These are phyloP conservation scores for Pseudogymnoascus sp. DNA, from an alignment of 2,329 filamentous ascomycete genomes.

Conservation along the genomic window DNA sequence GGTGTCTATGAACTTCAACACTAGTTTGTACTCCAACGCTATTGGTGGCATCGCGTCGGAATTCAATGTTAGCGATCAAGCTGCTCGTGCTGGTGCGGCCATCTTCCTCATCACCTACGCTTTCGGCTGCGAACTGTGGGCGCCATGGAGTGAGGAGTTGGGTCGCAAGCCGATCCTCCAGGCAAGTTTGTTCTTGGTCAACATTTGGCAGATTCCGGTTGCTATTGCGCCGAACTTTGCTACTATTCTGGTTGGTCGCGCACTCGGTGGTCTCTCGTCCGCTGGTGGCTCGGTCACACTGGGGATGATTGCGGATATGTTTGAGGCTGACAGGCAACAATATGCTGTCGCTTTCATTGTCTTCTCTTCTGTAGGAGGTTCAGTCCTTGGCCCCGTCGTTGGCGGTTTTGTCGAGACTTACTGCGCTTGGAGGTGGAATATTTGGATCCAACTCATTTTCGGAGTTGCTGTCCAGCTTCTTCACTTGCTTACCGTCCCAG, in stretches of 20 bases:
- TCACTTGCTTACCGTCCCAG: conserved; percentile 63
- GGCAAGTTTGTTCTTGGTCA: conserved; percentile 64
- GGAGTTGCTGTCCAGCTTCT: conserved; percentile 60
- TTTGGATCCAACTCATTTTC: conserved; percentile 81
- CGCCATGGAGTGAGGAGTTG: conserved; percentile 78
- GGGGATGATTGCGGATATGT: conserved; percentile 69
- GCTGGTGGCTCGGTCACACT: conserved; percentile 66
- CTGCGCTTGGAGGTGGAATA: conserved; percentile 65
- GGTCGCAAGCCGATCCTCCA: conserved; percentile 71
- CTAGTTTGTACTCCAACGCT: conserved; percentile 64
- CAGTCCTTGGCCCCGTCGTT: conserved; percentile 68
- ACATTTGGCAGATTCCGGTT: conserved; percentile 67
- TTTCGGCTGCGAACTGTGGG: conserved; percentile 83
- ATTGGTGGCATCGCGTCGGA: conserved; percentile 56
- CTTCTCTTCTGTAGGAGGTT: conserved; percentile 72
- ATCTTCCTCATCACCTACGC: conserved; percentile 74
- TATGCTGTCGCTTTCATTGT: conserved; percentile 70
- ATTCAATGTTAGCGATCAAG: conserved; percentile 60
- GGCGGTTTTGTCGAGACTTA: conserved; percentile 66
- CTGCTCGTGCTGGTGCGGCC: conserved; percentile 64
- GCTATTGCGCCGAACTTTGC: conserved; percentile 66
- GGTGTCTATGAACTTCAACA: conserved; percentile 74
- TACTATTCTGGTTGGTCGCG: conserved; percentile 60
- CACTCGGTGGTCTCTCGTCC: conserved; percentile 61
- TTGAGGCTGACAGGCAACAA: conserved; percentile 62